Evolutionary conservation across 176 grass and related monocot genomes (phyloP), one percentile per base, ranked within the genome.

Genomic region (Juncus inflexus): DNA sequence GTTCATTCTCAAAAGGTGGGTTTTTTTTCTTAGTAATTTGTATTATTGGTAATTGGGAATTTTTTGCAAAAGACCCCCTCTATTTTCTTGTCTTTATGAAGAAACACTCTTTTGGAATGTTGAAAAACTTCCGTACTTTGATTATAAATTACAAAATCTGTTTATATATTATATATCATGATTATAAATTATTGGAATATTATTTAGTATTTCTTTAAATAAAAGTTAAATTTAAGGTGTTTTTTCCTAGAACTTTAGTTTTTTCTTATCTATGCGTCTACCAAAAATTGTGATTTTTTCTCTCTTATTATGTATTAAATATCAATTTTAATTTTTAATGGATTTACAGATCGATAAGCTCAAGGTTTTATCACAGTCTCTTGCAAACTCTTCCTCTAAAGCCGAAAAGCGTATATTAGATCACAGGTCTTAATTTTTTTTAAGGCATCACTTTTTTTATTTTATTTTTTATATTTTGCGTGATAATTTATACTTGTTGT

Each of bases 391-490:
- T 81, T 86, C 88, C 62, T 91, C 83, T 39, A 97, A 97, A 77
- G 87, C 94, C 65, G 85, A 97, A 66, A 97, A 97, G 64, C 88
- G 94, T 74, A 97, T 97, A 79, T 81, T 84, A 78, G 94, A 99
- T 71, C 85, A 99, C 75, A 92, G 88, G 94, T 99, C 12, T 62
- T 37, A 39, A 51, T 4, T 47, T 43, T 51, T 16, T 43, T 73
- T 15, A 40, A 37, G 13, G 8, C 45, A 61, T 40, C 6, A 40
- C 15, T 81, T 1, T 77, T 67, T 73, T 57, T 7, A 55, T 50
- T 16, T 72, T n/a, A 71, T 67, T 62, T 76, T 19, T 37, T 81
- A 9, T 12, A 62, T 52, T 42, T 76, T 47, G 43, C 43, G 43
- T 72, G 39, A 67, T 81, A 60, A 7, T 49, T 61, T 49, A 12